Conservation (phyloP, 352 stramenopile genomes). For the Plasmopara halstedii region DNA sequence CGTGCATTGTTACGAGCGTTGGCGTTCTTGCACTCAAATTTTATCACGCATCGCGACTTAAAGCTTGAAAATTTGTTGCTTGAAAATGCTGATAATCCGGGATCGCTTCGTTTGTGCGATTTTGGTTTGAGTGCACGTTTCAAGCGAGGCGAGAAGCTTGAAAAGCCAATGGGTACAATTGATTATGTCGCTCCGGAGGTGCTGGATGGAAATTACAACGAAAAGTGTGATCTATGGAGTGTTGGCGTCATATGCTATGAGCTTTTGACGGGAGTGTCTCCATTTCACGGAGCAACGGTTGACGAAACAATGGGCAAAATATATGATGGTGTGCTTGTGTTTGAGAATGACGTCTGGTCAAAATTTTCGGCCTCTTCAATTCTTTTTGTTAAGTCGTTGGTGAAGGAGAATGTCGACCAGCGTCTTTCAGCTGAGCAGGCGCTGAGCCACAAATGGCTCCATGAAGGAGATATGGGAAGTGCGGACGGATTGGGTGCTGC, state of each 20-base stretch:
- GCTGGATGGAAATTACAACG: conserved; percentile 73
- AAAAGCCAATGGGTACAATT: conserved; percentile 71
- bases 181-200: conserved; percentile 80
- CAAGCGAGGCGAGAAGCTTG: conserved; percentile 60
- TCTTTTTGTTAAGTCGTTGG: conserved; percentile 72
- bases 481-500: conserved; percentile 10
- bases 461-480: conserved; percentile 14
- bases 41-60: conserved; percentile 71
- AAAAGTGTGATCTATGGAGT: conserved; percentile 79
- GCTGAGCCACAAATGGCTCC: conserved; percentile 61
- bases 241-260: conserved; percentile 77
- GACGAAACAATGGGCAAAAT: conserved; percentile 82
- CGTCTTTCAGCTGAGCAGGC: conserved; percentile 59
- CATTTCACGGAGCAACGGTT: conserved; percentile 59
- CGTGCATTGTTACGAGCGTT: conserved; percentile 47
- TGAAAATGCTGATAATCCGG: conserved; percentile 48
- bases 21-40: conserved; percentile 73
- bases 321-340: conserved; percentile 66
- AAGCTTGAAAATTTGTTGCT: conserved; percentile 82
- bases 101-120: conserved; percentile 75
- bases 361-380: conserved; percentile 54
- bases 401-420: conserved; percentile 63
- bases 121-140: conserved; percentile 77
- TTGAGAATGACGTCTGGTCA: conserved; percentile 60
- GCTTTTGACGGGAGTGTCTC: conserved; percentile 54